phyloP scores from a whole-genome alignment of 1,284 basidiomycete species.

The Sporisorium scitamineum region DNA sequence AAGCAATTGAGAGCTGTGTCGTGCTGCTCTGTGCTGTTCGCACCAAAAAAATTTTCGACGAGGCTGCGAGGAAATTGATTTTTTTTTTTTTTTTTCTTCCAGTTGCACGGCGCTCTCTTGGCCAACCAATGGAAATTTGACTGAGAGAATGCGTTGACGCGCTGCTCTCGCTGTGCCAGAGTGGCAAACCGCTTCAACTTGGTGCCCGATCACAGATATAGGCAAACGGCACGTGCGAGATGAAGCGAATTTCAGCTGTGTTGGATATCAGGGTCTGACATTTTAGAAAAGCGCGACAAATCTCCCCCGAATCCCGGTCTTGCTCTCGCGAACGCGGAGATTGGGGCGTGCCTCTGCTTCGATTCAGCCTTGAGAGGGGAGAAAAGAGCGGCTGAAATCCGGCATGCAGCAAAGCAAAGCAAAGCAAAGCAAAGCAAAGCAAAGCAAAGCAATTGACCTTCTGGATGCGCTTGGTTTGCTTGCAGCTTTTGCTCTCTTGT shows the following conservation, averaged over 20 bases:
- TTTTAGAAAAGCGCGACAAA: not conserved
- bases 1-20: not conserved
- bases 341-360: not conserved
- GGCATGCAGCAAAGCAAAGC: constrained; percentile 9
- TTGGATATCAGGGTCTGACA: not conserved
- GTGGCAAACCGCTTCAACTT: not conserved
- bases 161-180: not conserved
- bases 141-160: not conserved
- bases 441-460: not conserved
- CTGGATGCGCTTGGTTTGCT: not conserved
- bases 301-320: constrained; percentile 15
- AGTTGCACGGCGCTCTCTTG: not conserved
- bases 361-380: no score
- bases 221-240: constrained; percentile 25
- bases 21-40: not conserved
- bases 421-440: constrained; percentile 3
- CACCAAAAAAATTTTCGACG: no score
- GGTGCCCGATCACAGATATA: constrained; percentile 22
- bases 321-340: not conserved
- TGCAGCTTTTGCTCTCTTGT: not conserved
- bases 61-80: no score
- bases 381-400: not conserved
- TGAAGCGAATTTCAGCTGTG: not conserved
- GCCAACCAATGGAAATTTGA: not conserved
- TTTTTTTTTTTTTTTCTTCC: constrained; percentile 2